Percentiles rank a stretch among this genome's conserved stretches.
Evolutionary conservation across 1,284 basidiomycete species (phyloP).

Genomic region (Irpex lacteus): DNA sequence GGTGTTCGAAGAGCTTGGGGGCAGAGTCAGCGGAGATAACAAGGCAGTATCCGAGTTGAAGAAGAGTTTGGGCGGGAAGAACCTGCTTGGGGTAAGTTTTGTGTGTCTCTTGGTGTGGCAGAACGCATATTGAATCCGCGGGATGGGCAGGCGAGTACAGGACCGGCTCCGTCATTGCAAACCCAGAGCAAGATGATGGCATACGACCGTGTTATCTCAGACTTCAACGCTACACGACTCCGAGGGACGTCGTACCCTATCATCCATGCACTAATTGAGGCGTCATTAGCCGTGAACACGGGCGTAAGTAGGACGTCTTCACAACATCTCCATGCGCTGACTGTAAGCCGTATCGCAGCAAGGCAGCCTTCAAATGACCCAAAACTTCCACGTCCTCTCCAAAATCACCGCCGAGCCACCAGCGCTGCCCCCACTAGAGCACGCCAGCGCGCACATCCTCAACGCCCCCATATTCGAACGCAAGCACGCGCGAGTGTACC

Average conservation of each 20-base stretch:
- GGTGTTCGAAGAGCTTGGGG: constrained; percentile 88
- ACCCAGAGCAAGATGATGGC: constrained; percentile 95
- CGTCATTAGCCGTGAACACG: constrained; percentile 50
- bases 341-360: constrained; percentile 32
- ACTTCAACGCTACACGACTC: constrained; percentile 72
- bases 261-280: constrained; percentile 66
- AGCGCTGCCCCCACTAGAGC: constrained; percentile 66
- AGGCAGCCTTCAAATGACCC: constrained; percentile 54
- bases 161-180: constrained; percentile 61
- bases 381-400: constrained; percentile 68
- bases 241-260: constrained; percentile 74
- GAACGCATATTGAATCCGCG: neutral
- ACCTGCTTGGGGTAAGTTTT: constrained; percentile 46
- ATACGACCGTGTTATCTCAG: constrained; percentile 80
- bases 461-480: constrained; percentile 73
- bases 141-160: constrained; percentile 40
- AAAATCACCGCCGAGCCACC: constrained; percentile 73
- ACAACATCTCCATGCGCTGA: neutral
- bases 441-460: constrained; percentile 74
- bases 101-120: neutral
- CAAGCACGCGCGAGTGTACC: constrained; percentile 70
- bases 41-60: constrained; percentile 54
- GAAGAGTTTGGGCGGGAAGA: constrained; percentile 59
- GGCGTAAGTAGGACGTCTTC: constrained; percentile 44
- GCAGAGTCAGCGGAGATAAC: constrained; percentile 53